phyloP scores from a whole-genome alignment of 805 yeast species.

The Hanseniaspora jakobsenii region DNA sequence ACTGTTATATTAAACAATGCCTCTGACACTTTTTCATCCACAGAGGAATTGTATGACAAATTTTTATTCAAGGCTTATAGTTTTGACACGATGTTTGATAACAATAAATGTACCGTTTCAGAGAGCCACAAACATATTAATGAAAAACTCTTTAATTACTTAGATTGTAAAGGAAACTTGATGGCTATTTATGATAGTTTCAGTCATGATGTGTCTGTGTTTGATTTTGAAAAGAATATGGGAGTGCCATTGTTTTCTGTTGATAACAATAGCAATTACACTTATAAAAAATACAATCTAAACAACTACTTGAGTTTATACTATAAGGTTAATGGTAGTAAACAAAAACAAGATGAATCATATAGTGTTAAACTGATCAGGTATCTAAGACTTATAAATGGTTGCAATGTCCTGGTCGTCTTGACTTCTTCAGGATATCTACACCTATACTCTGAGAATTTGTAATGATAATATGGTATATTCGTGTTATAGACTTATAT shows the following conservation, averaged over 20 bases:
- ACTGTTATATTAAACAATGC: neutral
- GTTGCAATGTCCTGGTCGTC: no score
- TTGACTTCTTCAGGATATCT: no score
- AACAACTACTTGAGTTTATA: constrained; percentile 6
- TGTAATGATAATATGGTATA: no score
- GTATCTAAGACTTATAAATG: no score
- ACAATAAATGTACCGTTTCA: no score
- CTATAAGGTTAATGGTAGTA: no score
- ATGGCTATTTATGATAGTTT: neutral
- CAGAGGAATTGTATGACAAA: constrained; percentile 12
- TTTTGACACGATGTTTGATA: no score
- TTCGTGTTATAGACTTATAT: no score
- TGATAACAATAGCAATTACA: neutral
- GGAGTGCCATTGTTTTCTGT: neutral
- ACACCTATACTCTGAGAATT: no score
- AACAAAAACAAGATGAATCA: no score
- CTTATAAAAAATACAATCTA: constrained; percentile 8
- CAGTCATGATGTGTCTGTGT: neutral
- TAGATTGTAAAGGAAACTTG: neutral
- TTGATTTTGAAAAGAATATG: neutral
- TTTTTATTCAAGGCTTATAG: constrained; percentile 6
- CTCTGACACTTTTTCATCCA: neutral
- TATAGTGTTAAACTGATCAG: no score
- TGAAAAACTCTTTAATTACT: neutral
- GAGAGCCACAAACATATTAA: no score